phyloP scores from a whole-genome alignment of 2,329 filamentous ascomycete genomes.

The Dryadomyces quercus-mongolicae region DNA sequence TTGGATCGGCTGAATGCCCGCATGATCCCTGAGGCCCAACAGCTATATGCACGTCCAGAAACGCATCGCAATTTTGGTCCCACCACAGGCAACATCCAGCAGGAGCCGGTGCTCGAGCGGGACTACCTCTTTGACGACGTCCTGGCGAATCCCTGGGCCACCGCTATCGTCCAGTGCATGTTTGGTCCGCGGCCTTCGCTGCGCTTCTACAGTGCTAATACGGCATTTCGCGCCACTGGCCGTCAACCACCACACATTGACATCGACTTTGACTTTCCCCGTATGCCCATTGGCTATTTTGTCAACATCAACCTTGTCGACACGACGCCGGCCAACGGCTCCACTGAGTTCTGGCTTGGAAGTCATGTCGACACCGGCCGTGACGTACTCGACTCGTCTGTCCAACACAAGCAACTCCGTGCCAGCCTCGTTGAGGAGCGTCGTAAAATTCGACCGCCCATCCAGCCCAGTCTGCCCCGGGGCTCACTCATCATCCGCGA shows the following conservation, averaged over 20 bases:
- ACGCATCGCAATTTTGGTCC: too few relatives aligned
- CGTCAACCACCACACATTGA: slow-evolving; percentile 46
- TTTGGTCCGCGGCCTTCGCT: slow-evolving; percentile 43
- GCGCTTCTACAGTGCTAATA: slow-evolving; percentile 47
- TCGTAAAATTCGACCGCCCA: slow-evolving; percentile 11
- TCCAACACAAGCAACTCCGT: slow-evolving; percentile 32
- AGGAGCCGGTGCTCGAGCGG: too few relatives aligned
- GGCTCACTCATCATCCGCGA: slow-evolving; percentile 33
- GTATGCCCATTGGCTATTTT: slow-evolving; percentile 40
- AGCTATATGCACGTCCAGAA: too few relatives aligned
- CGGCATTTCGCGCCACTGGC: slow-evolving; percentile 36
- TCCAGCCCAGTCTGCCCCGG: slow-evolving; percentile 28
- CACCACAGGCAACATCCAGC: too few relatives aligned
- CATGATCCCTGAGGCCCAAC: too few relatives aligned
- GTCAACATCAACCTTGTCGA: slow-evolving; percentile 29
- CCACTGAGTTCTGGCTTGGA: slow-evolving; percentile 4
- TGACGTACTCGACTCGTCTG: slow-evolving; percentile 30
- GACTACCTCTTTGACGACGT: not conserved
- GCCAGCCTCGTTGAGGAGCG: slow-evolving; percentile 21
- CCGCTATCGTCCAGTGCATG: not conserved
- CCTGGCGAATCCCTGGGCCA: not conserved
- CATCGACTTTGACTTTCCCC: slow-evolving; percentile 42
- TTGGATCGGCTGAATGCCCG: too few relatives aligned
- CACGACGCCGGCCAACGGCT: not conserved
- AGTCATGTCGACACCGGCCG: slow-evolving; percentile 12